Conservation (phyloP, 768 basidiomycete genomes). For the Pisolithus marmoratus region DNA sequence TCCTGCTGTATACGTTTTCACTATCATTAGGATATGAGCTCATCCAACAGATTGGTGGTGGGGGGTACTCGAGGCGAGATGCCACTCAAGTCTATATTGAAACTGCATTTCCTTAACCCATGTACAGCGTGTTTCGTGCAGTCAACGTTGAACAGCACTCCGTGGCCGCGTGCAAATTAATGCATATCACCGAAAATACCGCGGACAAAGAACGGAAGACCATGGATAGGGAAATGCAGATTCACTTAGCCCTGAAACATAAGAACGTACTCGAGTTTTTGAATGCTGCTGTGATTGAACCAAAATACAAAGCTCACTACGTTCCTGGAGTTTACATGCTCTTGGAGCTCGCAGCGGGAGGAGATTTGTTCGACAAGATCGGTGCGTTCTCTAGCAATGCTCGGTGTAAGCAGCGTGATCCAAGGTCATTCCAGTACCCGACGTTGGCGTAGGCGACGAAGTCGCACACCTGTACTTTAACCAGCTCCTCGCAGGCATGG, state of each 20-base stretch:
- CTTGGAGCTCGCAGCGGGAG: constrained; percentile 87
- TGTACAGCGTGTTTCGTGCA: constrained; percentile 73
- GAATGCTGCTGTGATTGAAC: constrained; percentile 70
- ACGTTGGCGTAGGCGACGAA: constrained; percentile 81
- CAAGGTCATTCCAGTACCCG: constrained; percentile 57
- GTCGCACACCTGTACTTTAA: constrained; percentile 87
- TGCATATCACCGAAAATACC: constrained; percentile 57
- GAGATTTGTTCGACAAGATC: constrained; percentile 98
- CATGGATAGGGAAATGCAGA: constrained; percentile 87
- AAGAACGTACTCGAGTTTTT: constrained; percentile 78
- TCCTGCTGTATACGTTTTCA: not conserved
- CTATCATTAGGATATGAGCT: constrained; percentile 55
- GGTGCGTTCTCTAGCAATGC: constrained; percentile 43
- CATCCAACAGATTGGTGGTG: constrained; percentile 75
- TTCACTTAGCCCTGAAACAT: constrained; percentile 79
- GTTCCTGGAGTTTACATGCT: constrained; percentile 88
- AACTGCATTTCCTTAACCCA: not conserved
- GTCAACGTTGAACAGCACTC: constrained; percentile 59
- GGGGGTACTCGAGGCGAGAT: constrained; percentile 75
- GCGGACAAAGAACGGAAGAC: constrained; percentile 69
- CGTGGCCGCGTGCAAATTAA: constrained; percentile 85
- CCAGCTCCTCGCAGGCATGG: constrained; percentile 82
- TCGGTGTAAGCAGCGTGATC: not conserved
- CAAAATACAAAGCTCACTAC: constrained; percentile 49
- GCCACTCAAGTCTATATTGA: not conserved